Percentiles rank a stretch among this genome's conserved stretches.
Conservation (phyloP, 768 basidiomycete genomes). For the Chiua virens region DNA sequence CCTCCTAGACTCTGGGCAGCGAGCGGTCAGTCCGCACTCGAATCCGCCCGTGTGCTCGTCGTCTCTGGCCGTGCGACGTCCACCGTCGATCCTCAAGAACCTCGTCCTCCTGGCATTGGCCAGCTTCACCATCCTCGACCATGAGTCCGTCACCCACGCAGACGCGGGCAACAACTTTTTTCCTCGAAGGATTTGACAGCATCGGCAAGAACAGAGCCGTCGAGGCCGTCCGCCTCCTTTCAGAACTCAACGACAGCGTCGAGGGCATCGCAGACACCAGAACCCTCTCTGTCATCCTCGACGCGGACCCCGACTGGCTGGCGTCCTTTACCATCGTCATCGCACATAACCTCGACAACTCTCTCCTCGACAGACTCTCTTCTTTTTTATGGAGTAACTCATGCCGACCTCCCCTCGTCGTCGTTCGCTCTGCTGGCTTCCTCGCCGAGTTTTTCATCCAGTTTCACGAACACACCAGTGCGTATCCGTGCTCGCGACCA, state of each 20-base stretch:
- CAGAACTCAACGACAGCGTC: slow-evolving; percentile 88
- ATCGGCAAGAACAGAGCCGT: slow-evolving; percentile 78
- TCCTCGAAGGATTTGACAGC: slow-evolving; percentile 68
- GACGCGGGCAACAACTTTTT: slow-evolving; percentile 99
- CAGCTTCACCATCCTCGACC: slow-evolving; percentile 90
- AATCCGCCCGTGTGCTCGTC: slow-evolving; percentile 79
- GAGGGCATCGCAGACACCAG: slow-evolving; percentile 62
- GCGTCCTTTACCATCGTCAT: slow-evolving; percentile 77
- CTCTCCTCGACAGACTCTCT: slow-evolving; percentile 57
- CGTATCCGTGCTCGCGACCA: slow-evolving; percentile 26
- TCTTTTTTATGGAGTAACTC: slow-evolving; percentile 64
- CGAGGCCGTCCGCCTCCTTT: slow-evolving; percentile 73
- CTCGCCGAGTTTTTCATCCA: slow-evolving; percentile 87
- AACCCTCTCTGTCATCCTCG: slow-evolving; percentile 58
- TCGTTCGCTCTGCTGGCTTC: slow-evolving; percentile 86
- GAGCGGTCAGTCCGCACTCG: slow-evolving; percentile 86
- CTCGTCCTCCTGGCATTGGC: slow-evolving; percentile 94
- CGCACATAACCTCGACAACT: slow-evolving; percentile 72
- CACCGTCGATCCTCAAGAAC: slow-evolving; percentile 91
- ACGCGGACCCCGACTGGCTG: slow-evolving; percentile 51
- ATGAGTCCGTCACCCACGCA: slow-evolving; percentile 53
- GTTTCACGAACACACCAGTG: slow-evolving; percentile 84
- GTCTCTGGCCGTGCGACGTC: slow-evolving; percentile 80
- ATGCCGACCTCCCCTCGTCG: slow-evolving; percentile 66
- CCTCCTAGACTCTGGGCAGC: slow-evolving; percentile 82